phyloP scores from a whole-genome alignment of 306 rosid species.

The Gleditsia sinensis region DNA sequence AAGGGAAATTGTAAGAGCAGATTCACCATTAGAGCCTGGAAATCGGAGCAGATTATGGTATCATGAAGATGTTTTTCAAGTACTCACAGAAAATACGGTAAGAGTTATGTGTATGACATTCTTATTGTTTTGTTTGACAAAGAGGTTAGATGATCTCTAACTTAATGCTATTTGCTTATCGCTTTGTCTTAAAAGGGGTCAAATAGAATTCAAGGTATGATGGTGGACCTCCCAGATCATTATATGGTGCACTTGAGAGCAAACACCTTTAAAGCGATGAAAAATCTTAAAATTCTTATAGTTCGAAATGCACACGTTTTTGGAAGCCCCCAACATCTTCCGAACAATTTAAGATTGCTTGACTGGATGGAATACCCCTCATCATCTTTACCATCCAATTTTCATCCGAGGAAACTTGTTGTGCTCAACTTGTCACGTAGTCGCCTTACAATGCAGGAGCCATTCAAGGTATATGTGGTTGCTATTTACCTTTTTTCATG shows the following conservation, averaged over 20 bases:
- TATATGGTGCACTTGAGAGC: conserved; percentile 37
- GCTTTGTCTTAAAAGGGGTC: conserved; percentile 32
- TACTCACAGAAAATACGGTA: conserved; percentile 39
- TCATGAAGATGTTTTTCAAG: conserved; percentile 42
- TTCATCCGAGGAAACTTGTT: conserved; percentile 43
- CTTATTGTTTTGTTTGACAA: background rate
- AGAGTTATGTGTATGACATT: conserved; percentile 5
- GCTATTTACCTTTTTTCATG: background rate
- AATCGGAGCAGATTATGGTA: conserved; percentile 43
- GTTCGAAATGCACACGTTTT: conserved; percentile 32
- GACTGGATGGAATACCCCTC: conserved; percentile 52
- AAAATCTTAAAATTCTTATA: conserved; percentile 40
- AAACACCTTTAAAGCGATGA: conserved; percentile 39
- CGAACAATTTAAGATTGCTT: conserved; percentile 47
- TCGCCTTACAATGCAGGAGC: conserved; percentile 28
- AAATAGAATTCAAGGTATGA: conserved; percentile 46
- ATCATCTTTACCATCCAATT: conserved; percentile 41
- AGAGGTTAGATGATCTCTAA: background rate
- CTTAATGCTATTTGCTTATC: background rate
- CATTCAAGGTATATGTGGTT: conserved; percentile 32
- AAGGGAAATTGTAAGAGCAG: conserved; percentile 43
- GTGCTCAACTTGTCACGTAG: conserved; percentile 32
- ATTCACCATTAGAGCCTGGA: conserved; percentile 44
- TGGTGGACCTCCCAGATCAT: conserved; percentile 41
- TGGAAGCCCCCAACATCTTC: conserved; percentile 49